Evolutionary conservation across 495 filamentous ascomycete species (phyloP).

Genomic region (Acidomyces sp.): DNA sequence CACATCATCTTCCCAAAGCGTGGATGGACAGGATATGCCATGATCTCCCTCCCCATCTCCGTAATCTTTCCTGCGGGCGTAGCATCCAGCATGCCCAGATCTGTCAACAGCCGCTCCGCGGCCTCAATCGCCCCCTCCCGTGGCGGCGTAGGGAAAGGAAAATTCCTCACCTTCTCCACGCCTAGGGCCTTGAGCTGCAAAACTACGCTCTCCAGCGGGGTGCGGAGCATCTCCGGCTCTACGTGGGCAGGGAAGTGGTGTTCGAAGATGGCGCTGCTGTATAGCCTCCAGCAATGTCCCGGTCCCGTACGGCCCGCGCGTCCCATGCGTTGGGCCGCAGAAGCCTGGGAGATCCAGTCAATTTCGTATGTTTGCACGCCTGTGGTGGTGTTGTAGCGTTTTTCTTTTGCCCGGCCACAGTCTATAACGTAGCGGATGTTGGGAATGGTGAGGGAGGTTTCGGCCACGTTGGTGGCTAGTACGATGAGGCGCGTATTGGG

Average conservation of each 20-base stretch:
- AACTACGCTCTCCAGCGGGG: slow-evolving; percentile 85
- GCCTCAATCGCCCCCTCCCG: slow-evolving; percentile 64
- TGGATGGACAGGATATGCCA: slow-evolving; percentile 77
- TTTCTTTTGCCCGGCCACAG: slow-evolving; percentile 80
- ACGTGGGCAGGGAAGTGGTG: slow-evolving; percentile 76
- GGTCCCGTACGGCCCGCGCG: slow-evolving; percentile 92
- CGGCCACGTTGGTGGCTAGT: slow-evolving; percentile 90
- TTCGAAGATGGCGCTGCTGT: slow-evolving; percentile 90
- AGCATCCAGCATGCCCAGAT: slow-evolving; percentile 34
- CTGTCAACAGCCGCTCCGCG: slow-evolving; percentile 70
- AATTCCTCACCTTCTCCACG: slow-evolving; percentile 77
- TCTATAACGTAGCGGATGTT: slow-evolving; percentile 95
- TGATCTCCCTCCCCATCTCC: slow-evolving; percentile 61
- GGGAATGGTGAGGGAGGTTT: slow-evolving; percentile 93
- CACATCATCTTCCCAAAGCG: slow-evolving; percentile 82
- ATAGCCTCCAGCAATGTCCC: slow-evolving; percentile 88
- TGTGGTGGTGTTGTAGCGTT: slow-evolving; percentile 66
- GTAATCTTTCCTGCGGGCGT: slow-evolving; percentile 63
- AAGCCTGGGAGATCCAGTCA: slow-evolving; percentile 95
- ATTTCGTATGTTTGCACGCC: slow-evolving; percentile 94
- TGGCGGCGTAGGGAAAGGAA: slow-evolving; percentile 94
- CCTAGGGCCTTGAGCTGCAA: slow-evolving; percentile 94
- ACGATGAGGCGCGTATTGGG: slow-evolving; percentile 77
- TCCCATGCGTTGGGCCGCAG: slow-evolving; percentile 81
- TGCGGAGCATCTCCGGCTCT: slow-evolving; percentile 77